Evolutionary conservation across 208 protist genomes (phyloP).

Genomic region (Leishmania gerbilli): DNA sequence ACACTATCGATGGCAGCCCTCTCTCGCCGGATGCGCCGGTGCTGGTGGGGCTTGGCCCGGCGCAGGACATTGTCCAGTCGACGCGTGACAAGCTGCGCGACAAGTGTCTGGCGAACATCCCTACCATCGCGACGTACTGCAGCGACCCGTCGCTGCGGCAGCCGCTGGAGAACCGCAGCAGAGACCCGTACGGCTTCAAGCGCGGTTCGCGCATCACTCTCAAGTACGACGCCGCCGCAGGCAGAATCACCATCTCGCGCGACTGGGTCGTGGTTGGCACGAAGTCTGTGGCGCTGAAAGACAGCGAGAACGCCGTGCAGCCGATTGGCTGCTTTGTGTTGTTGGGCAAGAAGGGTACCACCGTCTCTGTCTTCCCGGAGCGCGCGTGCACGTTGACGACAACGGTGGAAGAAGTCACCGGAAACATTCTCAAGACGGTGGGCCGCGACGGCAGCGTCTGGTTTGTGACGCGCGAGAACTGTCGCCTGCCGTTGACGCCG

Average conservation of each 20-base stretch:
- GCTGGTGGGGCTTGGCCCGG: constrained; percentile 75
- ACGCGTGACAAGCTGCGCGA: constrained; percentile 70
- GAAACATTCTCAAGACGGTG: constrained; percentile 48
- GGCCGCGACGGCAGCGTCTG: constrained; percentile 35
- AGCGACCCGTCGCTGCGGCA: constrained; percentile 77
- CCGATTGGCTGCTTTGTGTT: constrained; percentile 73
- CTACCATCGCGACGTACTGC: constrained; percentile 50
- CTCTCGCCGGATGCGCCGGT: constrained; percentile 60
- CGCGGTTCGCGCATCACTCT: constrained; percentile 77
- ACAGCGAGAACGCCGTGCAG: constrained; percentile 33
- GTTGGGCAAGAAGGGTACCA: constrained; percentile 64
- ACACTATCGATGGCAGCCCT: constrained; percentile 59
- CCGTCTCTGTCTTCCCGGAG: constrained; percentile 71
- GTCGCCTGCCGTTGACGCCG: constrained; percentile 67
- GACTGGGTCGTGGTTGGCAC: constrained; percentile 83
- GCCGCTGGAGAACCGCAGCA: constrained; percentile 51
- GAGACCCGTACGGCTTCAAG: constrained; percentile 72
- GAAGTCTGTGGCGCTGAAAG: constrained; percentile 38
- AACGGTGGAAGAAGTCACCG: constrained; percentile 54
- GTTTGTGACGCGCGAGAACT: constrained; percentile 69
- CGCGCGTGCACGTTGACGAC: constrained; percentile 35
- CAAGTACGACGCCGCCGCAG: constrained; percentile 49
- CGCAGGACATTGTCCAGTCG: constrained; percentile 59
- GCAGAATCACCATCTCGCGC: constrained; percentile 55
- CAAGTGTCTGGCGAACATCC: constrained; percentile 49